Base-by-base conservation (phyloP, 805 yeast species). In the Yarrowia sp. region DNA sequence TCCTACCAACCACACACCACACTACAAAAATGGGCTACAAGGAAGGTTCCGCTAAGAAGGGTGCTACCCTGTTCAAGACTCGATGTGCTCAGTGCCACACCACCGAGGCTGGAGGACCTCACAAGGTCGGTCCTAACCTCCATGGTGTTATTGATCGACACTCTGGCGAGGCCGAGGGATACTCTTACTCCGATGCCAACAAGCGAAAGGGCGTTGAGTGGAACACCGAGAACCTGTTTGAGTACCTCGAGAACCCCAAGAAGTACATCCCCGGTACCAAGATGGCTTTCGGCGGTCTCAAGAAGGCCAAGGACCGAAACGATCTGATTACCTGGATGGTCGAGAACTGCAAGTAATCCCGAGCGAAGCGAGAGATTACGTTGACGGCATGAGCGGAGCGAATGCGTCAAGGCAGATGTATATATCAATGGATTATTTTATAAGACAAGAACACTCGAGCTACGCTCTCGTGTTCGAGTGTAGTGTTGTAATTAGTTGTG, bases 211-310 rank as follows among this genome's bases (percentile, higher is more conserved):
- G 91, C 75, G 96, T 94, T 66, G 71, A 71, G 65, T 94, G 99
- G 99, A 71, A 74, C 69, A 91, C 85, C 74, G 91, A 91, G 76
- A 84, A 90, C 77, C 84, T 94, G 88, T 83, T 87, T 71, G 96
- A 89, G 78, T 94, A 94, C 87, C 85, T 94, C 79, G 96, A 88
- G 81, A 94, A 94, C 89, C 99, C 99, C 82, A 94, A 94, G 96
- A 94, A 94, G 83, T 94, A 91, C 84, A 91, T 94, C 71, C 99
- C 99, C 77, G 99, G 99, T 79, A 94, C 98, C 83, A 94, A 94
- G 88, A 94, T 94, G 99, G 98, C 99, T 68, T 94, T 93, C 73
- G 99, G 97, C 81, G 99, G 99, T 82, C 85, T 94, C 80, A 94
- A 94, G 92, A 94, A 94, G 85, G 87, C 91, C 68, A 93, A 91